These are phyloP conservation scores for Saprolegnia parasitica DNA, from an alignment of 352 stramenopile species.

Conservation along the genomic window DNA sequence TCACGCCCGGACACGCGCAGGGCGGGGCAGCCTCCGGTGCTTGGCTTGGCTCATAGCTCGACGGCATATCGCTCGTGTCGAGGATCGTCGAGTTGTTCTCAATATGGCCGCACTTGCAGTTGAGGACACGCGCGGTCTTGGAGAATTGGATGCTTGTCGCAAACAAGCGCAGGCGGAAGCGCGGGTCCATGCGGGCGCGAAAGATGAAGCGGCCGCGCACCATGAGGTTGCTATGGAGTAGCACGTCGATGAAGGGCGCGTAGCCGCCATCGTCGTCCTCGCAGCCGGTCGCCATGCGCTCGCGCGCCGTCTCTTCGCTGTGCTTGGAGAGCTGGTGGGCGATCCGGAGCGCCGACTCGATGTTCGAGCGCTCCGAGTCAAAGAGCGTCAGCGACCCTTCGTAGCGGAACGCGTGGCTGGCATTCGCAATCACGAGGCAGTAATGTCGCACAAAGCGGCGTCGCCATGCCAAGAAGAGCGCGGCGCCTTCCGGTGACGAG, in stretches of 20 bases:
- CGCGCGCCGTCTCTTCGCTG: slow-evolving; percentile 64
- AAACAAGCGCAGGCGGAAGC: slow-evolving; percentile 59
- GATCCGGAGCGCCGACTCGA: slow-evolving; percentile 73
- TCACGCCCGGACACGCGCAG: slow-evolving; percentile 66
- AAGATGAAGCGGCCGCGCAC: slow-evolving; percentile 78
- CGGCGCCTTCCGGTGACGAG: slow-evolving; percentile 27
- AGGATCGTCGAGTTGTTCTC: slow-evolving; percentile 74
- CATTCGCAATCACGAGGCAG: slow-evolving; percentile 68
- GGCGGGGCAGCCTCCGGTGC: slow-evolving; percentile 30
- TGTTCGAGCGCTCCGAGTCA: slow-evolving; percentile 76
- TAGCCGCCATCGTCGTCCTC: slow-evolving; percentile 28
- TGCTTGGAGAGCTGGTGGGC: slow-evolving; percentile 66
- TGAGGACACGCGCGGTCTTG: slow-evolving; percentile 55
- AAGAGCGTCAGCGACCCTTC: slow-evolving; percentile 64
- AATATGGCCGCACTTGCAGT: slow-evolving; percentile 60
- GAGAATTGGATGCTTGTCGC: slow-evolving; percentile 69
- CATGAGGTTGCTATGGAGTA: slow-evolving; percentile 77
- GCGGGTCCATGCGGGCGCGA: slow-evolving; percentile 64
- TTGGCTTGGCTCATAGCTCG: slow-evolving; percentile 57
- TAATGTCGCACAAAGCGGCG: slow-evolving; percentile 83
- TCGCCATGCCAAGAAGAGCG: slow-evolving; percentile 72
- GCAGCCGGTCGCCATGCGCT: slow-evolving; percentile 28
- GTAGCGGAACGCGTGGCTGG: slow-evolving; percentile 70
- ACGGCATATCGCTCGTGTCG: slow-evolving; percentile 50
- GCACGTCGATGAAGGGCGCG: slow-evolving; percentile 65